These are phyloP conservation scores for Vicia villosa DNA, from an alignment of 306 rosid genomes.

Conservation along the genomic window DNA sequence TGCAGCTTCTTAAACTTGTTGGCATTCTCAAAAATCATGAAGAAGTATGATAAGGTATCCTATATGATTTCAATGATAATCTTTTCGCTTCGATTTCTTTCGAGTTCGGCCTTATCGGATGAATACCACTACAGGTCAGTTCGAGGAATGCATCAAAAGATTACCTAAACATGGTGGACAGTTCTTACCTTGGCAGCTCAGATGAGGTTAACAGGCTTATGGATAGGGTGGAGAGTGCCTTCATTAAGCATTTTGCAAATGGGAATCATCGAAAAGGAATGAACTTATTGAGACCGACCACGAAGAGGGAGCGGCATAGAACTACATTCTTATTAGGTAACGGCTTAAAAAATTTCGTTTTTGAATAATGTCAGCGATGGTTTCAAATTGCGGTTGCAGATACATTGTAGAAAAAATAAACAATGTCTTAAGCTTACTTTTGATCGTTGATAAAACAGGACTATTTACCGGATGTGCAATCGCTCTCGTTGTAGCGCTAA, in stretches of 20 bases:
- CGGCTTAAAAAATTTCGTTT: not conserved
- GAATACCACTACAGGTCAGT: conserved; percentile 22
- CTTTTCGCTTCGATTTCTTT: not conserved
- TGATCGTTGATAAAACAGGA: conserved; percentile 25
- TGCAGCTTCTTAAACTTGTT: conserved; percentile 69
- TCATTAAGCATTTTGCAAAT: conserved; percentile 50
- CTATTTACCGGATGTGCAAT: conserved; percentile 35
- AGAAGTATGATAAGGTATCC: conserved; percentile 82
- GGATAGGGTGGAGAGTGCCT: conserved; percentile 66
- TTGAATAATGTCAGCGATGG: no score
- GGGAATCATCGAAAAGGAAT: conserved; percentile 43
- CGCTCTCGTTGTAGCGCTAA: conserved; percentile 46
- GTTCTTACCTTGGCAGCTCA: conserved; percentile 57
- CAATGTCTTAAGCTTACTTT: not conserved
- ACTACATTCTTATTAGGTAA: conserved; percentile 39
- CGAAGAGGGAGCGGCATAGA: conserved; percentile 28
- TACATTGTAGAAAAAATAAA: not conserved
- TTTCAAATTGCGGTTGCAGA: not conserved
- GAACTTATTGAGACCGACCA: conserved; percentile 33
- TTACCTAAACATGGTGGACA: conserved; percentile 70
- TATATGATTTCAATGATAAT: conserved; percentile 1
- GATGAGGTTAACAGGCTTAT: conserved; percentile 63
- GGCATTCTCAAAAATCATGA: conserved; percentile 82
- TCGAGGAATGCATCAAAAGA: conserved; percentile 55
- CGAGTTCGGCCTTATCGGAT: not conserved